phyloP scores from a whole-genome alignment of 345 rosid species.

The Euphorbia tirucalli region DNA sequence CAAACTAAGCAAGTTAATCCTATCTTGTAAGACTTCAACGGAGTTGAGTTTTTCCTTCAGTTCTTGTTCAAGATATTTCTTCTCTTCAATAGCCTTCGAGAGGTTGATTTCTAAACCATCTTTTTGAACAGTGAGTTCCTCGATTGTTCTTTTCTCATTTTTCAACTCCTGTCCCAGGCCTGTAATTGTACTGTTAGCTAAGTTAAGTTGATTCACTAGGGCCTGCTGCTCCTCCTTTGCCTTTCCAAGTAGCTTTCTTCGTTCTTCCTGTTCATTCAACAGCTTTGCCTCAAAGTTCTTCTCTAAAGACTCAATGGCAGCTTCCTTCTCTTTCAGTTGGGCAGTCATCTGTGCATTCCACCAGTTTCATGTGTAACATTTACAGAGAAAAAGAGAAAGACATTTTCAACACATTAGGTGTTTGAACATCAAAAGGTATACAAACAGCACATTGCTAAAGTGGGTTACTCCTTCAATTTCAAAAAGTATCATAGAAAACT shows the following conservation, averaged over 20 bases:
- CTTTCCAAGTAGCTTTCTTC: conserved; percentile 40
- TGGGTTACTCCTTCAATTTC: conserved; percentile 7
- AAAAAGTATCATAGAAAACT: conserved; percentile 13
- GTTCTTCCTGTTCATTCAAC: conserved; percentile 60
- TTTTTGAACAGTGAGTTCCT: conserved; percentile 50
- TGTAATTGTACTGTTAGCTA: conserved; percentile 56
- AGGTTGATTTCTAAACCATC: conserved; percentile 49
- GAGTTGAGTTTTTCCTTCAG: conserved; percentile 51
- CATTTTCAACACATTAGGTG: not conserved
- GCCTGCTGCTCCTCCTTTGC: conserved; percentile 60
- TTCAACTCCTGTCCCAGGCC: conserved; percentile 70
- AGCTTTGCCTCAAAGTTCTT: conserved; percentile 58
- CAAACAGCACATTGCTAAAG: not conserved
- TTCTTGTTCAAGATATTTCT: conserved; percentile 52
- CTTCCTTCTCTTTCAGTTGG: conserved; percentile 66
- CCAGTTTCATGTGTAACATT: conserved; percentile 12
- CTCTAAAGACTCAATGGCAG: conserved; percentile 46
- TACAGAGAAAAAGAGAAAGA: not conserved
- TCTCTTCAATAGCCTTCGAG: conserved; percentile 53
- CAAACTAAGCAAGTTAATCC: conserved; percentile 44
- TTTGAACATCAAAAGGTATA: conserved; percentile 3
- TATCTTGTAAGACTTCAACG: conserved; percentile 53
- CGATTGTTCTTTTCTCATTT: conserved; percentile 55
- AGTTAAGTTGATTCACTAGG: conserved; percentile 50
- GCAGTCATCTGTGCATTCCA: conserved; percentile 55